These are phyloP conservation scores for Colletotrichum lini DNA, from an alignment of 2,329 filamentous ascomycete species.

Conservation along the genomic window DNA sequence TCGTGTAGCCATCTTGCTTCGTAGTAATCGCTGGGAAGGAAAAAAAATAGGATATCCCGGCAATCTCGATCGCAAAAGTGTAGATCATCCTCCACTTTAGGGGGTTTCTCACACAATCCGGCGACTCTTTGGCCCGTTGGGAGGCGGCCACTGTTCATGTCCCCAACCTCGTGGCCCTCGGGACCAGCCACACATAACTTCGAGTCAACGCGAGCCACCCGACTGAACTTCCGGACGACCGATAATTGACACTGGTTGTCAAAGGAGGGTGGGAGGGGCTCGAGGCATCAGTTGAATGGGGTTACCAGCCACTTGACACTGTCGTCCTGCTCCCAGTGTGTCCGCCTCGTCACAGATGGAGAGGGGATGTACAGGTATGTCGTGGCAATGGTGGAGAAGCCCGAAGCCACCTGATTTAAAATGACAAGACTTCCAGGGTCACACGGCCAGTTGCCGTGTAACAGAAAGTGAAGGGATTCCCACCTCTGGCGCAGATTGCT, in stretches of 20 bases:
- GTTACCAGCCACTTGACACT: not conserved
- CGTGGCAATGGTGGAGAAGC: constrained; percentile 19
- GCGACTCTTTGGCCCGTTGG: not conserved
- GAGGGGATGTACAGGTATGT: not conserved
- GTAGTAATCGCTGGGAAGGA: not conserved
- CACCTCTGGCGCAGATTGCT: not conserved
- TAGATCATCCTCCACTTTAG: constrained; percentile 24
- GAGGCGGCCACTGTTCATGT: not conserved
- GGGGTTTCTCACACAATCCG: not conserved
- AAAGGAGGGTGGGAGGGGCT: not conserved
- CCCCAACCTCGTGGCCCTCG: constrained; percentile 9
- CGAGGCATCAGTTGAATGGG: not conserved
- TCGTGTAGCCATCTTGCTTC: not conserved
- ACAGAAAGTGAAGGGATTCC: constrained; percentile 8
- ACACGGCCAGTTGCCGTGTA: constrained; percentile 8
- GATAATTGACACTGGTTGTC: not conserved
- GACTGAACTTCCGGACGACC: not conserved
- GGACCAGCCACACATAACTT: constrained; percentile 31
- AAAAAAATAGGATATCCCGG: constrained; percentile 7
- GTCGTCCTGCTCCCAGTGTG: not conserved
- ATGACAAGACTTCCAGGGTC: not conserved
- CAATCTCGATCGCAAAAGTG: constrained; percentile 14
- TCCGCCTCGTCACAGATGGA: not conserved
- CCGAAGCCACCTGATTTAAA: constrained; percentile 1
- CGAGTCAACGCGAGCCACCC: constrained; percentile 18